Base-by-base conservation (phyloP, 257 asterid species). In the Solanum chmielewskii region DNA sequence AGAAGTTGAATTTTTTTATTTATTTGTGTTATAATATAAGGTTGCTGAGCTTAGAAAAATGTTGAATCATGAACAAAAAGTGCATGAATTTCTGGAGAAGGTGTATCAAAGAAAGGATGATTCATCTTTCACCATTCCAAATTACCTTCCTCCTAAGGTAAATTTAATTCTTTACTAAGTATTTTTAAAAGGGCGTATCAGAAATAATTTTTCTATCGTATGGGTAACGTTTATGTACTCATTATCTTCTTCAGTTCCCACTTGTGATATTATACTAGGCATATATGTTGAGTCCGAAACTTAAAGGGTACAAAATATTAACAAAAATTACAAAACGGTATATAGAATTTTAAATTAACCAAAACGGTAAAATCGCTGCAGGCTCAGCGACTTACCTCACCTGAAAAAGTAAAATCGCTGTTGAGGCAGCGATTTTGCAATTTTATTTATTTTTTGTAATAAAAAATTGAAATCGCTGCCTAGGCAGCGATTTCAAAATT, bases 1-100 rank as follows among this genome's bases (percentile, higher is more conserved):
- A 41, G 35, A 23, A 76, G 35, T n/a, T 76, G 37, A 42, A 42
- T 5, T 42, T 25, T 20, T 76, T 76, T 81, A 29, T 49, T 16
- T 81, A 11, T 78, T 45, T 27, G 41, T 78, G 2, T 78, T 45
- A 9, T 78, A 78, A 29, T 39, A 29, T 23, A 62, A 93, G 99
- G 98, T 96, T 21, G 81, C 88, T 9, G 94, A 88, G 85, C 97
- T 95, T 31, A 90, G 90, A 84, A 92, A 95, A 90, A 94, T 93
- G 95, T 93, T 97, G 90, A 94, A 88, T 11, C 92, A 94, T 77
- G 99, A 97, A 85, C 92, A 94, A 86, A 94, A 91, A 88, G 93
- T 95, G 88, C 96, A 90, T 82, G 93, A 93, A 84, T 94, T 90
- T 91, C 93, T 95, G 64, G 92, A 93, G 52, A 88, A 83, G 12